Evolutionary conservation across 208 protist species (phyloP), one percentile per base, ranked within the genome.

Genomic region (Leishmania mexicana): DNA sequence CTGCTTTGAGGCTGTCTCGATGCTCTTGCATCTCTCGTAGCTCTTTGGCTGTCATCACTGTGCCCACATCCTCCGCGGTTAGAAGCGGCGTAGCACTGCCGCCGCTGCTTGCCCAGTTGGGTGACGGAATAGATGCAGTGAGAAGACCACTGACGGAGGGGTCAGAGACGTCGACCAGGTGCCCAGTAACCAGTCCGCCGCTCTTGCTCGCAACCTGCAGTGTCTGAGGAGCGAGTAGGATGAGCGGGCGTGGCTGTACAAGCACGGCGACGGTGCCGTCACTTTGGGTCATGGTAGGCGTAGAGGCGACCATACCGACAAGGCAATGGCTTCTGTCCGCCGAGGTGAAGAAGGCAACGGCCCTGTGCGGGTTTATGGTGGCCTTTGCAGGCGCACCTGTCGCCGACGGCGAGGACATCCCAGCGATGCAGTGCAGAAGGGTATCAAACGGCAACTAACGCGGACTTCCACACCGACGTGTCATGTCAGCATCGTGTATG

Each of bases 1-100:
- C 89, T 4, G 45, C 49, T 31, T 75, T 38, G 3, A 92, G 81
- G 21, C 81, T 65, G 28, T 72, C 68, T 13, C 89, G 83, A 11
- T 88, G 86, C 58, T 84, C 84, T 35, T 21, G 68, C 67, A 92
- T 74, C 60, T 90, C 89, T 70, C 38, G 78, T 35, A 88, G 51
- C 40, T 92, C 89, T 35, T 84, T 78, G 0, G 77, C 72, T 21
- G 84, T 64, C 31, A 91, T 57, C 7, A 60, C 54, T 11, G 45
- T 24, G 72, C 8, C 13, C 1, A 49, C 57, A 17, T 19, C 53
- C 15, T 17, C 54, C 28, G 21, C 58, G 38, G 4, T 54, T n/a
- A 31, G 13, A 15, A 51, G n/a, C 35, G 35, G 21, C 7, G 77
- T 47, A 10, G 28, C 13, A 11, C 40, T 40, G 38, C 24, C 42